phyloP scores from a whole-genome alignment of 371 early-diverging fungal species.

The Mortierella sp. region DNA sequence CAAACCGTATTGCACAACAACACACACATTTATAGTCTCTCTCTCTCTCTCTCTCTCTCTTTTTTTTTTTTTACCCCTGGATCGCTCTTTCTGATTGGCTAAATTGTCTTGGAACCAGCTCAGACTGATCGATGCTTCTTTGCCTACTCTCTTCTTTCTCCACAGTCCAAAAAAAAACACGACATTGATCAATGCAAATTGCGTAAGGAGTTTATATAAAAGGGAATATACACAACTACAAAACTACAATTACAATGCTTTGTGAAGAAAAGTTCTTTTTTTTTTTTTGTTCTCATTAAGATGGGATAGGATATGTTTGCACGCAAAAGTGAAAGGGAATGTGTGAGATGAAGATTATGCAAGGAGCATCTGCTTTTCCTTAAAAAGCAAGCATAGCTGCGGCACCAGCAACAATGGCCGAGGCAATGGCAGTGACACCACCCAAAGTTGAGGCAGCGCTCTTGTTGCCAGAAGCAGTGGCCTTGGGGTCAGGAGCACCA shows the following conservation, averaged over 20 bases:
- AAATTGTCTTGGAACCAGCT: too few species aligned
- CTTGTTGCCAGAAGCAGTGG: constrained; percentile 8
- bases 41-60: too few species aligned
- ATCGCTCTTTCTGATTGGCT: too few species aligned
- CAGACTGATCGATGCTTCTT: too few species aligned
- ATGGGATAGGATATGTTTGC: constrained; percentile 1
- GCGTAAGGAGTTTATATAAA: background rate
- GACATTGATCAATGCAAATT: too few species aligned
- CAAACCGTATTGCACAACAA: too few species aligned
- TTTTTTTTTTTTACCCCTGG: too few species aligned
- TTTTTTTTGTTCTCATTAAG: background rate
- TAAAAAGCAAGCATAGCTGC: constrained; percentile 37
- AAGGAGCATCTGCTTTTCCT: background rate
- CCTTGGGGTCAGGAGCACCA: background rate
- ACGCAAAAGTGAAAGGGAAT: constrained; percentile 5
- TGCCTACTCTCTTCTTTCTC: too few species aligned
- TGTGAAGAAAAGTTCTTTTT: too few species aligned
- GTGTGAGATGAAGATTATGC: background rate
- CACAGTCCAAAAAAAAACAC: background rate
- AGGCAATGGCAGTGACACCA: constrained; percentile 16
- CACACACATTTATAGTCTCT: too few species aligned
- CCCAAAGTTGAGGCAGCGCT: constrained; percentile 4
- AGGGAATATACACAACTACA: background rate
- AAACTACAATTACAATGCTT: too few species aligned
- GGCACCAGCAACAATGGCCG: constrained; percentile 30